Percentiles rank a stretch among this genome's conserved stretches.
Conservation (phyloP, 2,329 filamentous ascomycete genomes). For the Penicillium sp. region DNA sequence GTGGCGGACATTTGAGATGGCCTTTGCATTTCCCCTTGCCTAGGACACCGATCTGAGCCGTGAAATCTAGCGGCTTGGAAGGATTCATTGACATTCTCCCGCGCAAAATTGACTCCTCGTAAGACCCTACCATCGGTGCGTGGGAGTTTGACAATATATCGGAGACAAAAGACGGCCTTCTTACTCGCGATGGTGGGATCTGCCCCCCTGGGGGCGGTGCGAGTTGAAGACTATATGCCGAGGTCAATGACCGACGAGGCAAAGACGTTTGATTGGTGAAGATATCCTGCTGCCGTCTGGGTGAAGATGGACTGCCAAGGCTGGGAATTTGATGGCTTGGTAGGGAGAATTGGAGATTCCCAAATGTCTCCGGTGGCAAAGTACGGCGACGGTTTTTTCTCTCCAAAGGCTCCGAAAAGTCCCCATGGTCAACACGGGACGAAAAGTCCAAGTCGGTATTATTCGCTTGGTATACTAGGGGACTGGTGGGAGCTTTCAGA, state of each 20-base stretch:
- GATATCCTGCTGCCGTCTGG: conserved; percentile 61
- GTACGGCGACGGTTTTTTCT: conserved; percentile 66
- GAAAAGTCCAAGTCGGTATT: conserved; percentile 72
- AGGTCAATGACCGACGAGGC: conserved; percentile 70
- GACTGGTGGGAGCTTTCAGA: conserved; percentile 86
- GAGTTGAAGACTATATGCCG: conserved; percentile 51
- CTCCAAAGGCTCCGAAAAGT: conserved; percentile 49
- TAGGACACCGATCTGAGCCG: conserved; percentile 91
- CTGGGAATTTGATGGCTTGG: conserved; percentile 39
- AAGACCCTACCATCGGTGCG: conserved; percentile 95
- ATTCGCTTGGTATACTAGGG: conserved; percentile 82
- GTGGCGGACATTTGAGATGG: conserved; percentile 78
- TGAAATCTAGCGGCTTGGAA: conserved; percentile 86
- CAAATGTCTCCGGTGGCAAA: conserved; percentile 61
- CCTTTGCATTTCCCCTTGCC: conserved; percentile 86
- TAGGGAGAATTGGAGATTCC: conserved; percentile 48
- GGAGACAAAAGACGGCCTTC: conserved; percentile 67
- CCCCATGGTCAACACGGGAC: conserved; percentile 52
- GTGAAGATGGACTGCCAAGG: conserved; percentile 44
- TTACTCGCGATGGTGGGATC: conserved; percentile 43
- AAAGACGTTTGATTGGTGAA: conserved; percentile 69
- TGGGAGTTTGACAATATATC: conserved; percentile 78
- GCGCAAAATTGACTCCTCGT: conserved; percentile 92
- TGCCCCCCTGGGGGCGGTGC: conserved; percentile 43
- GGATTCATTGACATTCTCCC: conserved; percentile 96